phyloP scores from a whole-genome alignment of 129 eudicot genomes.

The Pittosporum tobira region DNA sequence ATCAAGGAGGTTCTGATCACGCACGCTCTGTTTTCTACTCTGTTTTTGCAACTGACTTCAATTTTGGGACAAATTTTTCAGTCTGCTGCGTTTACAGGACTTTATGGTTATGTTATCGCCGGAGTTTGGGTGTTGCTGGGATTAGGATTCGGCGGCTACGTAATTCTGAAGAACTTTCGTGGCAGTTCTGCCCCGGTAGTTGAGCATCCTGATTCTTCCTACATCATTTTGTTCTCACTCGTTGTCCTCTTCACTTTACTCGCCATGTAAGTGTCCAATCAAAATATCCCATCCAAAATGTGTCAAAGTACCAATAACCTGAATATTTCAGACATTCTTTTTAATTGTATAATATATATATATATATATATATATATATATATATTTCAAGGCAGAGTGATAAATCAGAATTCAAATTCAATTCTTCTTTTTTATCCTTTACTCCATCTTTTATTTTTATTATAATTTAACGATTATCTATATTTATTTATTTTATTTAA shows the following conservation, averaged over 20 bases:
- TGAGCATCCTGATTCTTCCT: slow-evolving; percentile 29
- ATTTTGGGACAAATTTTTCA: slow-evolving; percentile 24
- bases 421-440: no score
- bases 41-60: background rate
- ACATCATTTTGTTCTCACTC: slow-evolving; percentile 29
- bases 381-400: no score
- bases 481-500: no score
- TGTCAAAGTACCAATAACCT: background rate
- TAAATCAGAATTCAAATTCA: no score
- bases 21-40: background rate
- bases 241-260: slow-evolving; percentile 29
- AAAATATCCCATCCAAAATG: background rate
- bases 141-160: slow-evolving; percentile 34
- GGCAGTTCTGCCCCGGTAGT: slow-evolving; percentile 18
- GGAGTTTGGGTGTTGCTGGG: slow-evolving; percentile 61
- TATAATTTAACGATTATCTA: no score
- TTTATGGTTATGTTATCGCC: slow-evolving; percentile 57
- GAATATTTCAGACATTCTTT: no score
- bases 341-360: no score
- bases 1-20: background rate
- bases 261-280: slow-evolving; percentile 50
- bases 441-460: no score
- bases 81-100: slow-evolving; percentile 76
- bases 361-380: no score
- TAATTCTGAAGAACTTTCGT: slow-evolving; percentile 23